These are phyloP conservation scores for Spatholobus suberectus DNA, from an alignment of 306 rosid species.

Conservation along the genomic window DNA sequence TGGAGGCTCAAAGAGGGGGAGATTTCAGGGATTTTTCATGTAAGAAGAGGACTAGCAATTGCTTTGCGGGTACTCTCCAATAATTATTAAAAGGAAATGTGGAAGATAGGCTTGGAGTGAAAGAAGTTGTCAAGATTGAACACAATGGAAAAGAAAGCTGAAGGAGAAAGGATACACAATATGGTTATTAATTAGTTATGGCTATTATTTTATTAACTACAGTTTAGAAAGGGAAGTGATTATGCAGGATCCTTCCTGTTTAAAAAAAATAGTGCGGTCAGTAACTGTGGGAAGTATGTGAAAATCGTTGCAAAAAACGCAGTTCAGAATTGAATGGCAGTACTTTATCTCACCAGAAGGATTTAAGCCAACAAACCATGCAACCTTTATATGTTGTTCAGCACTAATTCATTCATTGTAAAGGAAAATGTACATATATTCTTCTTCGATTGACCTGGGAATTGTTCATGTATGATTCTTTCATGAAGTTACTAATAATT, in stretches of 20 bases:
- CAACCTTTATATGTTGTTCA: constrained; percentile 34
- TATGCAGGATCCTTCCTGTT: constrained; percentile 30
- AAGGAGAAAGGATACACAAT: constrained; percentile 17
- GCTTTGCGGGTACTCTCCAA: not conserved
- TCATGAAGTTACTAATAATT: not conserved
- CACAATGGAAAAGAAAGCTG: not conserved
- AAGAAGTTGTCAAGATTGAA: constrained; percentile 20
- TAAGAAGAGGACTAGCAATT: constrained; percentile 3
- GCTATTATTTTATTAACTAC: not conserved
- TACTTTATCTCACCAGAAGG: not conserved
- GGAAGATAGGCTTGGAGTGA: constrained; percentile 2
- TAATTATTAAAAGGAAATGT: not conserved
- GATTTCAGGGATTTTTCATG: not conserved
- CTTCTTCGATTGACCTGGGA: constrained; percentile 33
- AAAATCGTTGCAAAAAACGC: not conserved
- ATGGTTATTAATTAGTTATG: constrained; percentile 15
- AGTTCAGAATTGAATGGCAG: constrained; percentile 15
- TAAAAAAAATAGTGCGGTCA: not conserved
- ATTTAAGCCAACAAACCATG: not conserved
- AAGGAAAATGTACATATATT: constrained; percentile 45
- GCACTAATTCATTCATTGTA: constrained; percentile 29
- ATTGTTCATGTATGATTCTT: not conserved
- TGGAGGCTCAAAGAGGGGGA: not conserved
- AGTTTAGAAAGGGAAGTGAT: constrained; percentile 26
- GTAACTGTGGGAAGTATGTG: constrained; percentile 23